Evolutionary conservation across 2,329 filamentous ascomycete species (phyloP).

Genomic region (Ophiocordyceps sinensis): DNA sequence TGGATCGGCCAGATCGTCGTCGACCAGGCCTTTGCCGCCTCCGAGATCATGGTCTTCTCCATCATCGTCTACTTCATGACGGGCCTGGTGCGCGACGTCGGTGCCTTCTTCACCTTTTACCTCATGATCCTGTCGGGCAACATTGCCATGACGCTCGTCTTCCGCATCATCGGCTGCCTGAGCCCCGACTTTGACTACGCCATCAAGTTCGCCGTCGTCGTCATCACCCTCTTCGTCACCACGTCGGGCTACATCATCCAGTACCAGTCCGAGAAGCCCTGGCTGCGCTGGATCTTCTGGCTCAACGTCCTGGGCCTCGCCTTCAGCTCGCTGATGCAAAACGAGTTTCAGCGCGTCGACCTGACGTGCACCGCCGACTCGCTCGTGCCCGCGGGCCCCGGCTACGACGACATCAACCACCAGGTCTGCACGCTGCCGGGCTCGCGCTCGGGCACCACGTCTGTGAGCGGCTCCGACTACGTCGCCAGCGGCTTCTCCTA

Average conservation of each 20-base stretch:
- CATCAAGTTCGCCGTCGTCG: slow-evolving; percentile 64
- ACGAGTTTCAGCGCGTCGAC: slow-evolving; percentile 60
- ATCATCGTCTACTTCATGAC: slow-evolving; percentile 73
- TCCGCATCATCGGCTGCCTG: slow-evolving; percentile 58
- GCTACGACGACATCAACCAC: slow-evolving; percentile 55
- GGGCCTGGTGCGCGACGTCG: slow-evolving; percentile 51
- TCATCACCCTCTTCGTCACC: slow-evolving; percentile 70
- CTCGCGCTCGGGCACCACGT: slow-evolving; percentile 46
- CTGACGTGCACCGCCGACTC: slow-evolving; percentile 55
- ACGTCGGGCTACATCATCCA: slow-evolving; percentile 78
- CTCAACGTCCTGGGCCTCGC: slow-evolving; percentile 60
- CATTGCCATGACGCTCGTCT: slow-evolving; percentile 63
- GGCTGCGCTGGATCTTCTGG: slow-evolving; percentile 70
- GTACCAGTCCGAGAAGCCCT: slow-evolving; percentile 58
- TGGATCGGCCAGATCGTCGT: slow-evolving; percentile 76
- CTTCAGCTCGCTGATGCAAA: slow-evolving; percentile 71
- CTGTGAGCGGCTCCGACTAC: slow-evolving; percentile 54
- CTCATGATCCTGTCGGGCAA: slow-evolving; percentile 55
- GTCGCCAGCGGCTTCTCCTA: slow-evolving; percentile 57
- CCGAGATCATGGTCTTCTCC: slow-evolving; percentile 56
- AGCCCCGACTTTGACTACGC: slow-evolving; percentile 77
- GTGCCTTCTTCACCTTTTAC: slow-evolving; percentile 66
- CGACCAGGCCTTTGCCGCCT: slow-evolving; percentile 57
- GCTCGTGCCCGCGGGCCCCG: slow-evolving; percentile 55
- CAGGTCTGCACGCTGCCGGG: slow-evolving; percentile 74